These are phyloP conservation scores for Boletus rex-veris DNA, from an alignment of 768 basidiomycete genomes.

Conservation along the genomic window DNA sequence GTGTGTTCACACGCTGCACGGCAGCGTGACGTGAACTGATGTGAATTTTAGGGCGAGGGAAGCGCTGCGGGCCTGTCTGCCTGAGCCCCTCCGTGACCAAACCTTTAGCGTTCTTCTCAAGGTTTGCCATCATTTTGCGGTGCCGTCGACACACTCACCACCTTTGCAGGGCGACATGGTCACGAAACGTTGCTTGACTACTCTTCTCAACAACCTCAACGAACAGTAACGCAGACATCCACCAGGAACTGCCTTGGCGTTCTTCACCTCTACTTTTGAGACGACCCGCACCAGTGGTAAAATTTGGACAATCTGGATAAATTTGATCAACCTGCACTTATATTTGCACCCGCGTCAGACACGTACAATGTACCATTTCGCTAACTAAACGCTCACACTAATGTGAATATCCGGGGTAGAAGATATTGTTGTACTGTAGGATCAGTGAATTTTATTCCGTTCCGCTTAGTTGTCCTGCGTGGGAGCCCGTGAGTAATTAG, in stretches of 20 bases:
- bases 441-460: constrained; percentile 20
- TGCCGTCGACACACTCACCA: constrained; percentile 11
- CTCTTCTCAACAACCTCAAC: constrained; percentile 83
- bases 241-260: background rate
- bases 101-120: constrained; percentile 91
- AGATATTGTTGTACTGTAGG: constrained; percentile 32
- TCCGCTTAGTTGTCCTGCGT: background rate
- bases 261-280: constrained; percentile 15
- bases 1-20: constrained; percentile 42
- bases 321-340: constrained; percentile 24
- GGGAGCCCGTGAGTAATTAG: constrained; percentile 4
- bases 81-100: constrained; percentile 90
- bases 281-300: constrained; percentile 17
- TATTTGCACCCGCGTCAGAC: constrained; percentile 27
- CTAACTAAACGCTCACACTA: constrained; percentile 31
- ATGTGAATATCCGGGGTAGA: constrained; percentile 33
- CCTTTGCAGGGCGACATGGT: constrained; percentile 86
- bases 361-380: constrained; percentile 28
- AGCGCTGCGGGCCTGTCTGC: constrained; percentile 91
- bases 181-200: constrained; percentile 90
- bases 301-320: constrained; percentile 32
- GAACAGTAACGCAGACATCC: constrained; percentile 43
- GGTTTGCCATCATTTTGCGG: constrained; percentile 38
- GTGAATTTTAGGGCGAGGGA: constrained; percentile 73
- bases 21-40: constrained; percentile 7